Evolutionary conservation across 495 filamentous ascomycete genomes (phyloP).

Genomic region (Hypomontagnella submonticulosa): DNA sequence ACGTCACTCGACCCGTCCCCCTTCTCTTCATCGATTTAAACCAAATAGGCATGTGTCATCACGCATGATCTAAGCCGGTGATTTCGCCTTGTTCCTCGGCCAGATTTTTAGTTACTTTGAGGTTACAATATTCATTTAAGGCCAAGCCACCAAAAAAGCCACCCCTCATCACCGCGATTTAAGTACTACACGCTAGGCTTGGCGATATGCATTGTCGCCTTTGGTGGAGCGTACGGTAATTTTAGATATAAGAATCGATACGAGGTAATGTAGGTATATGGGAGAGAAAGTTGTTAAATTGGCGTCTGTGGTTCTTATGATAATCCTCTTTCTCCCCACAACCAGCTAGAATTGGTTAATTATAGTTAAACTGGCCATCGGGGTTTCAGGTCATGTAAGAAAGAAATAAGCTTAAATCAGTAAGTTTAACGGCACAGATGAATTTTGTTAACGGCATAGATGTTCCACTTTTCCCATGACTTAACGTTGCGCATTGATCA

Average conservation of each 20-base stretch:
- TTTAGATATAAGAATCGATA: too few relatives aligned
- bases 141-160: slow-evolving; percentile 5
- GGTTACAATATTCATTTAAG: not conserved
- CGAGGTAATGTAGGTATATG: too few relatives aligned
- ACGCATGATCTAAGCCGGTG: slow-evolving; percentile 19
- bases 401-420: slow-evolving; percentile 15
- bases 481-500: too few relatives aligned
- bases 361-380: not conserved
- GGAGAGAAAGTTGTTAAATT: too few relatives aligned
- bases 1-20: slow-evolving; percentile 11
- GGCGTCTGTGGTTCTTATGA: not conserved
- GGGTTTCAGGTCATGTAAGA: not conserved
- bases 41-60: slow-evolving; percentile 33
- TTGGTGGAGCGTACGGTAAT: slow-evolving; percentile 5
- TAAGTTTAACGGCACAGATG: too few relatives aligned
- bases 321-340: not conserved
- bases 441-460: too few relatives aligned
- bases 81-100: slow-evolving; percentile 17
- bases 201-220: slow-evolving; percentile 4
- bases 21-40: slow-evolving; percentile 11
- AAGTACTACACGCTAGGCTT: not conserved
- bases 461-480: too few relatives aligned
- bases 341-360: not conserved
- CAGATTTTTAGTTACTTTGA: slow-evolving; percentile 3
- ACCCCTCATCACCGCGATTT: not conserved